Percentiles rank a stretch among this genome's conserved stretches.
phyloP scores from a whole-genome alignment of 345 rosid species.

The Sonneratia caseolaris region DNA sequence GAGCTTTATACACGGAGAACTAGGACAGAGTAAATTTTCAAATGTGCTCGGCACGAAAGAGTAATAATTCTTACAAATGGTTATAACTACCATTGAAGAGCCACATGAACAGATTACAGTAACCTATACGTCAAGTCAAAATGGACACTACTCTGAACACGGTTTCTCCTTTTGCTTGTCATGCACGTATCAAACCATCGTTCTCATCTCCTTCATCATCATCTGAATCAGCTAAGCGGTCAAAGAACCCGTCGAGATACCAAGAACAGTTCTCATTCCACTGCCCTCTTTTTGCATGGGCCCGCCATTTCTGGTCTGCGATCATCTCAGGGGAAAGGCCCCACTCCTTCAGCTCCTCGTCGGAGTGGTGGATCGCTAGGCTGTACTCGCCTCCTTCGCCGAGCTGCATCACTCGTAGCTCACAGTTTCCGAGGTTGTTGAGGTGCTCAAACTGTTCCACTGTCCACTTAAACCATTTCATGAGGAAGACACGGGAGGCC shows the following conservation, averaged over 20 bases:
- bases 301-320: constrained; percentile 75
- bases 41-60: neutral
- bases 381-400: constrained; percentile 85
- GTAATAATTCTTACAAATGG: neutral
- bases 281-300: constrained; percentile 37
- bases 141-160: neutral
- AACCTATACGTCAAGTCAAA: neutral
- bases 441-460: constrained; percentile 76
- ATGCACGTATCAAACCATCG: constrained; percentile 2
- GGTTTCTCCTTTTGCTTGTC: neutral
- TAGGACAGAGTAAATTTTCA: no score
- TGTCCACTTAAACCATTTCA: constrained; percentile 99
- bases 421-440: constrained; percentile 71
- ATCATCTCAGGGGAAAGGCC: constrained; percentile 84
- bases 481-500: constrained; percentile 75
- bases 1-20: neutral
- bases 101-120: neutral
- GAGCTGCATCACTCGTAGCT: constrained; percentile 64
- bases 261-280: constrained; percentile 72
- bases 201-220: constrained; percentile 12
- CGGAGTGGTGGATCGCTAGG: constrained; percentile 69
- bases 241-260: constrained; percentile 60
- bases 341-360: constrained; percentile 68
- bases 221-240: constrained; percentile 30
- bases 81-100: neutral